These are phyloP conservation scores for Fusarium zealandicum DNA, from an alignment of 2,329 filamentous ascomycete species.

Conservation along the genomic window DNA sequence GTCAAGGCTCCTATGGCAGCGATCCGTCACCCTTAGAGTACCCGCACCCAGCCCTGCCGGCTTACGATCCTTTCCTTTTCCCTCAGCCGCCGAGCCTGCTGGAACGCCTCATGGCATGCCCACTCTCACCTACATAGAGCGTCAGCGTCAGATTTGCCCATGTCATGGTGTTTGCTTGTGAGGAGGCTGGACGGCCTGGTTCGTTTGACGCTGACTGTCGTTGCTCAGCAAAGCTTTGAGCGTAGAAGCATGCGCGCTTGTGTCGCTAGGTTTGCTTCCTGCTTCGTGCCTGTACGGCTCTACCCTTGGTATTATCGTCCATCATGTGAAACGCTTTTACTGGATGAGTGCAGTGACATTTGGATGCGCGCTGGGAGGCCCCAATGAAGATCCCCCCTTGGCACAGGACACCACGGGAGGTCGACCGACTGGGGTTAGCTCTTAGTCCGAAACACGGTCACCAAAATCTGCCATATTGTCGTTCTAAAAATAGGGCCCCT, in stretches of 20 bases:
- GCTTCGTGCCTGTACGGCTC: neutral
- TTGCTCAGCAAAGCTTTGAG: slow-evolving; percentile 5
- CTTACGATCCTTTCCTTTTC: slow-evolving; percentile 37
- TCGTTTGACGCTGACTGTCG: slow-evolving; percentile 31
- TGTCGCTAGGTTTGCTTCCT: slow-evolving; percentile 2
- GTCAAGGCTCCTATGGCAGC: slow-evolving; percentile 19
- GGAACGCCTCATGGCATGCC: slow-evolving; percentile 33
- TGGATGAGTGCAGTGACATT: slow-evolving; percentile 15
- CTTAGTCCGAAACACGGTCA: slow-evolving; percentile 33
- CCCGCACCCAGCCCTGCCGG: slow-evolving; percentile 37
- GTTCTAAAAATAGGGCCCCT: slow-evolving; percentile 36
- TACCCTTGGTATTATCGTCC: neutral
- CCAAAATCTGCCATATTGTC: slow-evolving; percentile 29
- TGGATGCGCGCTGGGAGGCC: slow-evolving; percentile 12
- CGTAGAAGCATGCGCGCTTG: slow-evolving; percentile 14
- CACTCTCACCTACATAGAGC: slow-evolving; percentile 24
- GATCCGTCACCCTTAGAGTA: slow-evolving; percentile 22
- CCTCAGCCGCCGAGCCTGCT: slow-evolving; percentile 36
- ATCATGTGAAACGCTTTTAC: neutral
- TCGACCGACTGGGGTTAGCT: slow-evolving; percentile 19
- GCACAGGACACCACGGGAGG: too few species aligned
- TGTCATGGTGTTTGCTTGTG: slow-evolving; percentile 6
- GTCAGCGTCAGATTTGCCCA: slow-evolving; percentile 37
- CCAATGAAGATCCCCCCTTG: slow-evolving; percentile 24
- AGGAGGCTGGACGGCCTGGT: slow-evolving; percentile 1